Conservation (phyloP, 2,329 filamentous ascomycete species). For the Colletotrichum lini region DNA sequence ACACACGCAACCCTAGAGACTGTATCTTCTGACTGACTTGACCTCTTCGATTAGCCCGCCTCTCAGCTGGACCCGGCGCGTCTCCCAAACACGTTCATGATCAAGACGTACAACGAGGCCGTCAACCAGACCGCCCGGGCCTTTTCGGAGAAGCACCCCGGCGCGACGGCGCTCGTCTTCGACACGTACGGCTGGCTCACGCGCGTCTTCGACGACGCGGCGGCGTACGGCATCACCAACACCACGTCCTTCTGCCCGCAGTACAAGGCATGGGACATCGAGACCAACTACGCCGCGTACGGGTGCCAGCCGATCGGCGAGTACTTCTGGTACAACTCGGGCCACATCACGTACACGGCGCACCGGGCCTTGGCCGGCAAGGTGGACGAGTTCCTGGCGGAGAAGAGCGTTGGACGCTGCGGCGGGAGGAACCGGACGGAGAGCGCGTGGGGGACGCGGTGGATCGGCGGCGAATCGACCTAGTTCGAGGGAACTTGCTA, state of each 20-base stretch:
- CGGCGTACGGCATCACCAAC: slow-evolving; percentile 48
- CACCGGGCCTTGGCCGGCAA: slow-evolving; percentile 7
- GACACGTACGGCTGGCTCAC: slow-evolving; percentile 52
- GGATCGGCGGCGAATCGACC: neutral
- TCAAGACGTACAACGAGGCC: slow-evolving; percentile 24
- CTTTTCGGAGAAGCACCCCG: slow-evolving; percentile 49
- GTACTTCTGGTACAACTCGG: slow-evolving; percentile 52
- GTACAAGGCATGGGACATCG: slow-evolving; percentile 46
- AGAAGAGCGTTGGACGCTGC: slow-evolving; percentile 1
- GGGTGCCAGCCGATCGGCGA: slow-evolving; percentile 48
- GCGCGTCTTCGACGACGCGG: slow-evolving; percentile 48
- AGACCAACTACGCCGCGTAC: slow-evolving; percentile 45
- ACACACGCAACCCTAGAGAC: neutral
- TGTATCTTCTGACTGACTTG: neutral
- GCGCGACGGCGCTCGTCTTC: slow-evolving; percentile 47
- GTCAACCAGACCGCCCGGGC: slow-evolving; percentile 43
- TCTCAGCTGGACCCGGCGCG: slow-evolving; percentile 3
- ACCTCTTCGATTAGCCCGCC: slow-evolving; percentile 5
- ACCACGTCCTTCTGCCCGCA: slow-evolving; percentile 47
- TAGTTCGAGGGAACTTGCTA: neutral
- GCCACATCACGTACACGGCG: slow-evolving; percentile 43
- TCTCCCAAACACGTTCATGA: slow-evolving; percentile 24
- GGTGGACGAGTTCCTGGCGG: slow-evolving; percentile 22
- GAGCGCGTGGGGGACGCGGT: neutral
- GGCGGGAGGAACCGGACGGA: neutral